phyloP scores from a whole-genome alignment of 2,329 filamentous ascomycete genomes.

The Beauveria scarabaeidicola region DNA sequence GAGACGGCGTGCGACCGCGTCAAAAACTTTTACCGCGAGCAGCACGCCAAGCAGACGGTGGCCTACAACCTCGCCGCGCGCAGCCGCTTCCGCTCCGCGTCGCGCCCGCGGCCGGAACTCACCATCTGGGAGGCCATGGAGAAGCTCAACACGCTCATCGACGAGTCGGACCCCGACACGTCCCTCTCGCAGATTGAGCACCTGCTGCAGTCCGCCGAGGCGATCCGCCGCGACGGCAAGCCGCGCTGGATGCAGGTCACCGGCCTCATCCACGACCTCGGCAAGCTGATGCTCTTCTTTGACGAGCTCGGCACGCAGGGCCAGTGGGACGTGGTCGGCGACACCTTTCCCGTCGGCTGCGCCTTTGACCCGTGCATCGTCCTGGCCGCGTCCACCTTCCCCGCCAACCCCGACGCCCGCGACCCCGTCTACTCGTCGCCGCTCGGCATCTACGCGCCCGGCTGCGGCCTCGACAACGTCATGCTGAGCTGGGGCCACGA shows the following conservation, averaged over 20 bases:
- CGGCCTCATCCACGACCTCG: conserved; percentile 70
- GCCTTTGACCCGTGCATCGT: conserved; percentile 69
- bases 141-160: conserved; percentile 83
- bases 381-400: conserved; percentile 65
- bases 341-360: conserved; percentile 74
- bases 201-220: conserved; percentile 79
- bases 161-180: conserved; percentile 87
- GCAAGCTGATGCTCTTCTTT: conserved; percentile 74
- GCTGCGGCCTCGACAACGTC: conserved; percentile 77
- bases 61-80: conserved; percentile 80
- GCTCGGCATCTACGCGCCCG: conserved; percentile 69
- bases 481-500: conserved; percentile 90
- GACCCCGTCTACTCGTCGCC: conserved; percentile 67
- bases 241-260: conserved; percentile 75
- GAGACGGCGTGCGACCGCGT: conserved; percentile 75
- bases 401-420: conserved; percentile 62
- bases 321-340: conserved; percentile 90
- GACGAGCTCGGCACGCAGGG: conserved; percentile 57
- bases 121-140: conserved; percentile 87
- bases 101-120: conserved; percentile 59
- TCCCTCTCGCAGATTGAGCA: conserved; percentile 83
- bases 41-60: conserved; percentile 64
- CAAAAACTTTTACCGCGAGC: conserved; percentile 75
- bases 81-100: conserved; percentile 46
- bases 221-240: conserved; percentile 77